These are phyloP conservation scores for Coemansia sp. DNA, from an alignment of 192 early-diverging fungal species.

Conservation along the genomic window DNA sequence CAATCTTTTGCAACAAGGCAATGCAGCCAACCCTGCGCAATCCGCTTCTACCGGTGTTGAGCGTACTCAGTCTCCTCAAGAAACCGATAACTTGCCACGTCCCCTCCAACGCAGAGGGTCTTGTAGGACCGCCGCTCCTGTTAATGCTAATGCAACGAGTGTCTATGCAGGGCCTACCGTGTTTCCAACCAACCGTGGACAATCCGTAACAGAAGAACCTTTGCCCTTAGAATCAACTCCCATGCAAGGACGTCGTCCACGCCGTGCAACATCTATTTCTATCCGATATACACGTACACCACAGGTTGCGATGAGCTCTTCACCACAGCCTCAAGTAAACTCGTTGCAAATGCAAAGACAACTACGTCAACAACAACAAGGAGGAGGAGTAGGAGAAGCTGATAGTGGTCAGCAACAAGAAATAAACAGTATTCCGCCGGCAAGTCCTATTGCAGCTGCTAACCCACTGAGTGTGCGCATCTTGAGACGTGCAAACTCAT, in stretches of 20 bases:
- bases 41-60: too few relatives aligned
- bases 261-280: background rate
- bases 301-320: background rate
- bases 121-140: constrained; percentile 6
- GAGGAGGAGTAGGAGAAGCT: too few relatives aligned
- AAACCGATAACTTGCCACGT: background rate
- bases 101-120: constrained; percentile 25
- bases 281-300: background rate
- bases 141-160: constrained; percentile 8
- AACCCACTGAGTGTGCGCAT: constrained; percentile 7
- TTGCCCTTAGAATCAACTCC: background rate
- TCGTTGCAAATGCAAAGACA: too few relatives aligned
- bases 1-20: constrained; percentile 14
- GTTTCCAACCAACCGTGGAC: constrained; percentile 21
- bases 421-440: background rate
- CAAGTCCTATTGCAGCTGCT: background rate
- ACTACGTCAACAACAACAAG: too few relatives aligned
- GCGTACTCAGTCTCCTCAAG: background rate
- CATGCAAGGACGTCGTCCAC: background rate
- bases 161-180: constrained; percentile 11
- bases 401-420: too few relatives aligned
- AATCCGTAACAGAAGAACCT: too few relatives aligned
- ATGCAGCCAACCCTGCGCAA: background rate
- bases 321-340: too few relatives aligned
- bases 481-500: constrained; percentile 4